These are phyloP conservation scores for Malus orientalis DNA, from an alignment of 306 rosid species.

Conservation along the genomic window DNA sequence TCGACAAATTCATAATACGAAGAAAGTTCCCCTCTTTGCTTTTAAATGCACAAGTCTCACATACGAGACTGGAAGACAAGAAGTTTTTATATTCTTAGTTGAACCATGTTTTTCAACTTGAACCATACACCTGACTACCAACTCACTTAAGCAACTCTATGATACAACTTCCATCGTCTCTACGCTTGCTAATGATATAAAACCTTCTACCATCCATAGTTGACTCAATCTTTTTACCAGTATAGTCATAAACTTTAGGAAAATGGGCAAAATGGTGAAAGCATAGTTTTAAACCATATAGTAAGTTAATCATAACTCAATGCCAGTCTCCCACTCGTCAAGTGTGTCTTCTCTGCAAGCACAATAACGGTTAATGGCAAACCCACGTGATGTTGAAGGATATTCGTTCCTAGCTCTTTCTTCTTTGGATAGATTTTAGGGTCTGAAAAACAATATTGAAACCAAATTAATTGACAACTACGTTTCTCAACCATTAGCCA, in stretches of 20 bases:
- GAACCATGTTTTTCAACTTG: neutral
- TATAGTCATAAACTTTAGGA: neutral
- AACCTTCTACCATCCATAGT: conserved; percentile 8
- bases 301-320: conserved; percentile 1
- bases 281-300: neutral
- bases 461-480: no score
- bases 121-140: neutral
- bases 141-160: neutral
- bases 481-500: no score
- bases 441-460: no score
- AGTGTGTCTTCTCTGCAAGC: neutral
- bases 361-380: neutral
- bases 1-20: neutral
- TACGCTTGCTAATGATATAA: neutral
- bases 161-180: neutral
- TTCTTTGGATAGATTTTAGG: neutral
- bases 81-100: neutral
- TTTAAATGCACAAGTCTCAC: neutral
- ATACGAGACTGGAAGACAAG: neutral
- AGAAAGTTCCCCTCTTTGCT: neutral
- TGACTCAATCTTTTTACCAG: neutral
- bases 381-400: neutral
- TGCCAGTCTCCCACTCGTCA: conserved; percentile 1
- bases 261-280: neutral
- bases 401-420: neutral